Evolutionary conservation across 257 asterid species (phyloP).

Genomic region (Penstemon newberryi): DNA sequence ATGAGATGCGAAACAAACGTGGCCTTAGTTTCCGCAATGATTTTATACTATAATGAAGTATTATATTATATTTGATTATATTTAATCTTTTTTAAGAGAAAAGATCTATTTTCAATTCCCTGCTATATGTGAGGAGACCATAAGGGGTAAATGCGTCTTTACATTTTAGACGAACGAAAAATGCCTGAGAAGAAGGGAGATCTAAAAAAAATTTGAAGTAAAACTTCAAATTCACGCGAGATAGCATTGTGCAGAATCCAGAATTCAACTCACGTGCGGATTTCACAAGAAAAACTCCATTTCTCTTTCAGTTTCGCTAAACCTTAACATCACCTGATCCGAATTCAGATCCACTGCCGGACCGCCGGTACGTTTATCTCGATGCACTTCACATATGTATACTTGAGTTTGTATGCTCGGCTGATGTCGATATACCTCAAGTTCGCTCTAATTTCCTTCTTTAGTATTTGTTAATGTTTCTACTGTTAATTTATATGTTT

Average conservation of each 20-base stretch:
- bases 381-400: background rate
- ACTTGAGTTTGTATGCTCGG: constrained; percentile 5
- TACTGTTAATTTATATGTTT: constrained; percentile 2
- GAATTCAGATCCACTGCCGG: constrained; percentile 31
- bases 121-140: too few relatives aligned
- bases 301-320: constrained; percentile 12
- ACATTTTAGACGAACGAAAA: background rate
- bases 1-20: too few relatives aligned
- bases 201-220: constrained; percentile 30
- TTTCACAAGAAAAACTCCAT: constrained; percentile 25
- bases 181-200: constrained; percentile 19
- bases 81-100: too few relatives aligned
- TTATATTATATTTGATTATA: too few relatives aligned
- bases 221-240: constrained; percentile 33
- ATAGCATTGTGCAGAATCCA: constrained; percentile 1
- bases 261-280: constrained; percentile 23
- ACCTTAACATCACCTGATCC: constrained; percentile 23
- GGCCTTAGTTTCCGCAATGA: too few relatives aligned
- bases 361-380: constrained; percentile 24
- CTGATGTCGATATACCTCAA: background rate
- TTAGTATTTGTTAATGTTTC: background rate
- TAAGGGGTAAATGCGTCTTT: constrained; percentile 25
- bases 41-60: too few relatives aligned
- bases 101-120: too few relatives aligned
- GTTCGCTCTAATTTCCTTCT: background rate